Evolutionary conservation across 2,329 filamentous ascomycete species (phyloP), one percentile per base, ranked within the genome.

Genomic region (Trichoderma atroviride): DNA sequence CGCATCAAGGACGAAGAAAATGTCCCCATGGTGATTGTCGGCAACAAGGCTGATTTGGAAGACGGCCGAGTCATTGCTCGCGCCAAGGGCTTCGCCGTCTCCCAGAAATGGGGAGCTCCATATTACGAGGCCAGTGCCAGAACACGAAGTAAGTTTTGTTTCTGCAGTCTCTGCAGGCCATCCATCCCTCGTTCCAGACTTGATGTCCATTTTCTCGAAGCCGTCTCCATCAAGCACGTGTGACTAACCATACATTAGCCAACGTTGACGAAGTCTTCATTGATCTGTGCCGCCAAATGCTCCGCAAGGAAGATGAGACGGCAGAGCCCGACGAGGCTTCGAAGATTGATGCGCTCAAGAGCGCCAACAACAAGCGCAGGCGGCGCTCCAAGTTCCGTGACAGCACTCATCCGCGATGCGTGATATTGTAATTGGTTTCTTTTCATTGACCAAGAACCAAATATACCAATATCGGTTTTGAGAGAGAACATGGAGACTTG

Each of bases 241-340:
- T 16, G 11, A 37, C 76, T 81, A 70, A 80, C 72, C 19, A 5
- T n/a, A 27, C 47, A 71, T 87, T 71, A 88, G 86, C 91, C 72
- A 97, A 97, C 74, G 94, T 97, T 19, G 93, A 97, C 74, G 94
- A 97, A 78, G 92, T 94, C 58, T 97, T 97, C 80, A 83, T 92
- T 73, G 92, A 96, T 78, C 86, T 96, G 68, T 95, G 92, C 77
- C 87, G 92, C 70, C 92, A 96, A 79, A 93, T 96, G 81, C 88
- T 96, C 69, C 86, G 89, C 71, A 92, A 89, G 75, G 92, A 95
- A 71, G 88, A 89, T 74, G 80, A 82, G 24, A 53, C 71, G 50
- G 74, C 74, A 24, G 79, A 82, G 9, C 76, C 75, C 19, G 79
- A 81, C 22, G 79, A 83, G 19, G 79, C 83, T 29, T 81, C 81